Conservation (phyloP, 163 green algal species). For the Trebouxia gelatinosa region DNA sequence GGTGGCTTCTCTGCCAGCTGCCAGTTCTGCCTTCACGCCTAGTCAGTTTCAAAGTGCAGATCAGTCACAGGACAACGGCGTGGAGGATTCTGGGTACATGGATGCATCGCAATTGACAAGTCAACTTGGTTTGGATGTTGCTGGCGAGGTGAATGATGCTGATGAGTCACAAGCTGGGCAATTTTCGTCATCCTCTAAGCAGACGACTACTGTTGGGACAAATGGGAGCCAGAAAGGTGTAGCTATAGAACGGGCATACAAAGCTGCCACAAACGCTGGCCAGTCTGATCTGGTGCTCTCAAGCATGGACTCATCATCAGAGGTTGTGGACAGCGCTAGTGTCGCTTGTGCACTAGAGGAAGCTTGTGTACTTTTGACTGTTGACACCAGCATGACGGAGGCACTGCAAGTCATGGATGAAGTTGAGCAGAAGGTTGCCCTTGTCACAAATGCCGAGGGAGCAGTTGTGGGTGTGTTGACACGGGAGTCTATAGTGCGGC, state of each 20-base stretch:
- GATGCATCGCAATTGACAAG: neutral
- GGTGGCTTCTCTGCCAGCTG: slow-evolving; percentile 48
- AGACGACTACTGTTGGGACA: too few species aligned
- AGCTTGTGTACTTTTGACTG: slow-evolving; percentile 30
- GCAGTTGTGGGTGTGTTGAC: slow-evolving; percentile 32
- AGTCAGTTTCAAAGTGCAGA: neutral
- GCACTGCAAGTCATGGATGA: slow-evolving; percentile 31
- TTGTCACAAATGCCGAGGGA: slow-evolving; percentile 32
- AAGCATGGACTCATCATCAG: neutral
- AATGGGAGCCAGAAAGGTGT: neutral
- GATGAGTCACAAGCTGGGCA: too few species aligned
- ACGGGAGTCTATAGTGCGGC: slow-evolving; percentile 10
- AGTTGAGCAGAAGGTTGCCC: slow-evolving; percentile 26
- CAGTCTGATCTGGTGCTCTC: neutral
- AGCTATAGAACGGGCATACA: neutral
- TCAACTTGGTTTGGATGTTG: slow-evolving; percentile 5
- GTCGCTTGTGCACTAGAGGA: slow-evolving; percentile 34
- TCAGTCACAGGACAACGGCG: neutral
- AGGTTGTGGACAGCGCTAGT: neutral
- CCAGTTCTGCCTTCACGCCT: slow-evolving; percentile 10
- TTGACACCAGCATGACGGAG: slow-evolving; percentile 29
- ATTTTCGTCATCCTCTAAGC: too few species aligned
- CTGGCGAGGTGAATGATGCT: neutral
- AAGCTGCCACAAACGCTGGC: neutral
- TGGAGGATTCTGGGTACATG: slow-evolving; percentile 24